Evolutionary conservation across 2,329 filamentous ascomycete species (phyloP).

Genomic region (Stemphylium lycopersici): DNA sequence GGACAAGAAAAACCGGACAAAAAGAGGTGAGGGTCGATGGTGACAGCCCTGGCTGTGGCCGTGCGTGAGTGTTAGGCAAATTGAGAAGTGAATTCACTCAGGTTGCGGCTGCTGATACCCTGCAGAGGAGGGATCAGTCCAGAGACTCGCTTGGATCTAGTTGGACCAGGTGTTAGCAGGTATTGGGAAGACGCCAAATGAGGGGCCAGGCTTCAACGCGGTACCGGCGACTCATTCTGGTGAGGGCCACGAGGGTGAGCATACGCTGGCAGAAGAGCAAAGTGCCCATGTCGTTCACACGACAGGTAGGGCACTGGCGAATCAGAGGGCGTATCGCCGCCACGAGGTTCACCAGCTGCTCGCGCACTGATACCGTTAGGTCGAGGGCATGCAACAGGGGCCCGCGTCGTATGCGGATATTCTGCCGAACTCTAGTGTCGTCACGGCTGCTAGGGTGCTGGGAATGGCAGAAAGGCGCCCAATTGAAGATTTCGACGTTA

Average conservation of each 20-base stretch:
- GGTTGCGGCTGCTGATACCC: slow-evolving; percentile 28
- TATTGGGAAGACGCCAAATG: slow-evolving; percentile 31
- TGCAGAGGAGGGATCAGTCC: slow-evolving; percentile 27
- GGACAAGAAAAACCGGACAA: slow-evolving; percentile 34
- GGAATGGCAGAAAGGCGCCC: slow-evolving; percentile 15
- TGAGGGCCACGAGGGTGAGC: slow-evolving; percentile 45
- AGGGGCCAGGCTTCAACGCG: slow-evolving; percentile 31
- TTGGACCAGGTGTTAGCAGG: slow-evolving; percentile 32
- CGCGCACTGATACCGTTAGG: slow-evolving; percentile 19
- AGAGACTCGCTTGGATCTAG: slow-evolving; percentile 36
- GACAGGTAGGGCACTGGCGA: slow-evolving; percentile 27
- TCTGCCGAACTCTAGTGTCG: slow-evolving; percentile 19
- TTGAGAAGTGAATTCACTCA: slow-evolving; percentile 38
- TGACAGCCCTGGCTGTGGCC: slow-evolving; percentile 27
- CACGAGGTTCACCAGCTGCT: slow-evolving; percentile 23
- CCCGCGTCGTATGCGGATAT: slow-evolving; percentile 18
- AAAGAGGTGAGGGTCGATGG: slow-evolving; percentile 27
- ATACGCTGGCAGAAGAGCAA: slow-evolving; percentile 36
- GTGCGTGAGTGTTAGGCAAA: slow-evolving; percentile 37
- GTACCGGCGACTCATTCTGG: slow-evolving; percentile 34
- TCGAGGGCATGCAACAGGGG: slow-evolving; percentile 10
- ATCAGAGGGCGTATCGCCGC: slow-evolving; percentile 27
- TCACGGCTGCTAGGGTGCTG: slow-evolving; percentile 5
- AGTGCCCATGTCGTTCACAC: slow-evolving; percentile 38
- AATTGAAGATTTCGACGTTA: slow-evolving; percentile 16